A percentile compares a stretch with the other conserved stretches of the same genome.
Evolutionary conservation across 78 protist species (phyloP).

Genomic region (Guillardia theta): DNA sequence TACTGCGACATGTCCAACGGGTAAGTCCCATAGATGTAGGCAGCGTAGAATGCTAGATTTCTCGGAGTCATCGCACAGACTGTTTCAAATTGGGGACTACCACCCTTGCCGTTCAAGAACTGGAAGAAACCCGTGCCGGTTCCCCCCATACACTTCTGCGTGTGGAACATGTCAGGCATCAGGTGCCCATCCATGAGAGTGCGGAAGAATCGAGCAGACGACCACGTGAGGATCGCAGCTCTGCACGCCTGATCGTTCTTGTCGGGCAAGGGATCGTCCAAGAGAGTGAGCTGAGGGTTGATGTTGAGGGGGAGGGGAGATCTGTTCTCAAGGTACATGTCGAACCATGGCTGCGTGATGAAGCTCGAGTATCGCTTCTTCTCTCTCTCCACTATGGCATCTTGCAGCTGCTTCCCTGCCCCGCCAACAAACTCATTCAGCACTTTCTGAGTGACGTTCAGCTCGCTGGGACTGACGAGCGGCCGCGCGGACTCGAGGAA

Average conservation of each 20-base stretch:
- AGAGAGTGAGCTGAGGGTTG: constrained; percentile 51
- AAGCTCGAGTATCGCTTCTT: background rate
- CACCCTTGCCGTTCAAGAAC: background rate
- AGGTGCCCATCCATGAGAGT: background rate
- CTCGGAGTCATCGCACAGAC: background rate
- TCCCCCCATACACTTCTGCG: background rate
- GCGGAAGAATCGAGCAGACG: background rate
- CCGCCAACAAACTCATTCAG: background rate
- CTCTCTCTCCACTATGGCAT: background rate
- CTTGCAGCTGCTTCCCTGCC: background rate
- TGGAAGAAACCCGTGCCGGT: background rate
- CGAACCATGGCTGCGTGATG: constrained; percentile 61
- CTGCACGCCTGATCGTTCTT: background rate
- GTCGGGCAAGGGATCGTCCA: background rate
- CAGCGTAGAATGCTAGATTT: background rate
- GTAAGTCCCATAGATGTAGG: constrained; percentile 26
- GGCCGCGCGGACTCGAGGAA: background rate
- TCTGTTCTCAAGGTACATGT: constrained; percentile 47
- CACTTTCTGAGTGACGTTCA: background rate
- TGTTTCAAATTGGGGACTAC: background rate
- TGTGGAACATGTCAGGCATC: constrained; percentile 49
- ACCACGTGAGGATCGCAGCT: background rate
- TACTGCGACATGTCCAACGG: constrained; percentile 50
- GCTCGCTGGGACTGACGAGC: background rate
- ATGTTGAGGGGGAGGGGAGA: constrained; percentile 48